phyloP scores from a whole-genome alignment of 768 basidiomycete species.

The Trametes sanguinea region DNA sequence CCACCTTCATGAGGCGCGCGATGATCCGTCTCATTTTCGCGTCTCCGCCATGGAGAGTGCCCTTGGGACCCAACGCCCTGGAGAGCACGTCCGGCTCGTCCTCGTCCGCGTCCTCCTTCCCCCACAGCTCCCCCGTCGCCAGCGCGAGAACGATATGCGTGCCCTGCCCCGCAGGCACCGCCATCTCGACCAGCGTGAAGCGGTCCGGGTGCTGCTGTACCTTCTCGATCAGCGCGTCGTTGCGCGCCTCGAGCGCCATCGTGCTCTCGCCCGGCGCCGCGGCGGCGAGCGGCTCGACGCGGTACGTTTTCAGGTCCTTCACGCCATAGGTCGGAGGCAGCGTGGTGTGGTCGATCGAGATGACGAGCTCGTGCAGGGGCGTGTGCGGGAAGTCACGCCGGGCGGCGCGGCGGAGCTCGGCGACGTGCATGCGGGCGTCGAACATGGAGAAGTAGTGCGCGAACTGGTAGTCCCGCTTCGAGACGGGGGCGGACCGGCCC shows the following conservation, averaged over 20 bases:
- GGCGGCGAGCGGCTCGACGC: not conserved
- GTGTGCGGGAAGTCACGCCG: constrained; percentile 30
- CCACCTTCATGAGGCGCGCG: not conserved
- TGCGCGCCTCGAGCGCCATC: constrained; percentile 37
- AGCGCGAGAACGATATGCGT: constrained; percentile 36
- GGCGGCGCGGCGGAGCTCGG: constrained; percentile 31
- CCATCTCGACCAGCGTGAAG: constrained; percentile 38
- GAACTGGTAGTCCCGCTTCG: constrained; percentile 37
- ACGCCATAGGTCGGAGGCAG: constrained; percentile 34
- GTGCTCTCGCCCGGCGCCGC: constrained; percentile 21
- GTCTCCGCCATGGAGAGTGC: not conserved
- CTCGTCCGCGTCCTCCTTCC: not conserved
- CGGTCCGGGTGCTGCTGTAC: constrained; percentile 37
- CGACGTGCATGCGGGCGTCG: constrained; percentile 35
- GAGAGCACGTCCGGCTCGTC: not conserved
- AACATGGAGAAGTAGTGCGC: constrained; percentile 40
- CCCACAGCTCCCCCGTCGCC: constrained; percentile 36
- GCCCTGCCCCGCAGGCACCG: constrained; percentile 35
- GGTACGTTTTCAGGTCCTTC: constrained; percentile 27
- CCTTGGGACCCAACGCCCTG: not conserved
- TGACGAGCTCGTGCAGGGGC: constrained; percentile 31
- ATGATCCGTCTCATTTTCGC: not conserved
- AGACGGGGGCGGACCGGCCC: constrained; percentile 35
- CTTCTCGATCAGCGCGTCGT: constrained; percentile 40
- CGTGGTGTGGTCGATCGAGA: constrained; percentile 40